Base-by-base conservation (phyloP, 305 asterid genomes). In the Fraxinus xanthoxyloides region DNA sequence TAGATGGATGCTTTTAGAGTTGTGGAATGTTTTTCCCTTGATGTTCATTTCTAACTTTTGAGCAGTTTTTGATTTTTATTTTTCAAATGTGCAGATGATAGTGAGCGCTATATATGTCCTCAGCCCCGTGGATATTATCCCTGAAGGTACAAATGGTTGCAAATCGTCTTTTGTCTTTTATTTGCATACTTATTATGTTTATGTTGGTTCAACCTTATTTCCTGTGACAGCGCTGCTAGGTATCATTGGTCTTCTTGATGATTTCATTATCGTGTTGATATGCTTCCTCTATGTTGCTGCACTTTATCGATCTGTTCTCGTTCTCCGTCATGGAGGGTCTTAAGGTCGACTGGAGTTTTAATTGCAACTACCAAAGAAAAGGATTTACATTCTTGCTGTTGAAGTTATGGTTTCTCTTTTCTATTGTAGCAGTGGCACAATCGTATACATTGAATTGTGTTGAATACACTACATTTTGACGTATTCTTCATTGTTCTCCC, bases 281-380 rank as follows among this genome's bases (percentile, higher is more conserved):
- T 91, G 95, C 89, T 92, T 92, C 90, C 85, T 95, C 82, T 93
- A 94, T 46, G 91, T 95, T 78, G 97, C 98, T 87, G 95, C 98
- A 81, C 92, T 95, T 79, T 95, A 95, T 82, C 92, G 98, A 77
- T 90, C 97, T 83, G 91, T 92, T 85, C 97, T 95, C 63, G 88
- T 92, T 69, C 30, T 78, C 63, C 96, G 96, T 79, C 97, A 94
- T 79, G 91, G 98, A 84, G 97, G 98, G 84, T 63, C 93, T 79
- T 84, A 72, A 61, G 21, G 46, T 30, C 63, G 79, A 78, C 75
- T 65, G 80, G 30, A 77, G 67, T 35, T 61, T 83, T 81, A 69
- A 17, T 40, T 56, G 38, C 38, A 56, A 70, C 30, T 40, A 32
- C 74, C 7, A 24, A 15, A 75, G 67, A 65, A 38, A 38, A 38